These are phyloP conservation scores for Dacryopinax primogenitus DNA, from an alignment of 768 basidiomycete species.

Conservation along the genomic window DNA sequence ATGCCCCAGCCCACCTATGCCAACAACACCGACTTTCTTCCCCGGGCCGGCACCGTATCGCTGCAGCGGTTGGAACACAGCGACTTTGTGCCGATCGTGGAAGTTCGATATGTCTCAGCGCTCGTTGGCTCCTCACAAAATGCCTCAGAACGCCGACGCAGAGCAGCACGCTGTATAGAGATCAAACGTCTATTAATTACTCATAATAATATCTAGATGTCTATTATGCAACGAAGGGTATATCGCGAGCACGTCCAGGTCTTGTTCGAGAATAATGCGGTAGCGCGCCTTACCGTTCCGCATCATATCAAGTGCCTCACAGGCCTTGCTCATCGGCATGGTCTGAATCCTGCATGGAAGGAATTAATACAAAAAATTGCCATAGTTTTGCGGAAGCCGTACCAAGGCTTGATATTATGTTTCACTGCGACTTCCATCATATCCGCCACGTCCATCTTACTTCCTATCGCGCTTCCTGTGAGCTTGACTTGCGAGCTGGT, in stretches of 20 bases:
- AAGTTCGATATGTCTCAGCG: no score
- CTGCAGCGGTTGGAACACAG: constrained; percentile 27
- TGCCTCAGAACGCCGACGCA: no score
- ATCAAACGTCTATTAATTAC: constrained; percentile 15
- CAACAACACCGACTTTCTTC: constrained; percentile 33
- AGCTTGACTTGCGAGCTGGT: not conserved
- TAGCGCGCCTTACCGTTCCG: constrained; percentile 29
- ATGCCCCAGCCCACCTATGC: constrained; percentile 30
- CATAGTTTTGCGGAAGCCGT: not conserved
- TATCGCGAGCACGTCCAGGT: not conserved
- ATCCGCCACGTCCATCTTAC: constrained; percentile 27
- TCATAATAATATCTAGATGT: not conserved
- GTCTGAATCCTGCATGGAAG: constrained; percentile 22
- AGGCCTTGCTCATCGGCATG: constrained; percentile 18
- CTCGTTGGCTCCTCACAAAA: no score
- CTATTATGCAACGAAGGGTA: not conserved
- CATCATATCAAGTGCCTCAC: constrained; percentile 27
- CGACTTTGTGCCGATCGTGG: no score
- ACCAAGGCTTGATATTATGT: constrained; percentile 27
- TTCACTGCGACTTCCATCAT: constrained; percentile 32
- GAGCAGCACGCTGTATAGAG: no score
- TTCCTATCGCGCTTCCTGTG: constrained; percentile 27
- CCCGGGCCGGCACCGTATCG: constrained; percentile 28
- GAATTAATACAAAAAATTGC: not conserved
- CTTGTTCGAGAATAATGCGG: constrained; percentile 24